Base-by-base conservation (phyloP, 2,329 filamentous ascomycete species). In the Talaromyces sp. region DNA sequence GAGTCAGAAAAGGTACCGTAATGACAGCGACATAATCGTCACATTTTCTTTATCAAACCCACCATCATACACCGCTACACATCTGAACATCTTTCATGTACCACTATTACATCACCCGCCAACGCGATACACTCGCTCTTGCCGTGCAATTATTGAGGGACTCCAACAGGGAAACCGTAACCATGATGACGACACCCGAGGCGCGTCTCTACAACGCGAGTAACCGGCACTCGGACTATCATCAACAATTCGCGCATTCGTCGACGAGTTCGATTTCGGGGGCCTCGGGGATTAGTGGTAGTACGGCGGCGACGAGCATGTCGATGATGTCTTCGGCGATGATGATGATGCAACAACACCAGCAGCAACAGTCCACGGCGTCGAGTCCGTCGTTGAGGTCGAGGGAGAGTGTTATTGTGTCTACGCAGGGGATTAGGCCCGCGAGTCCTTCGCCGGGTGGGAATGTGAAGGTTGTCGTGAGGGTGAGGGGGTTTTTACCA, bases 391-490 rank as follows among this genome's bases (percentile, higher is more conserved):
- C 91, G 29, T 80, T 94, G 72, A 86, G 91, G 67, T 90, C 90
- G 45, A 86, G 88, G 74, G 89, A 92, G 80, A 86, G 86, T 60
- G 86, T 85, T n/a, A 78, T 88, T 45, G 84, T 87, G 29, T 77
- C 85, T 19, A 63, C 73, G 67, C 81, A 54, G 83, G 71, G 81
- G 81, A 70, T 83, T 72, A 74, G 72, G 59, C 69, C 74, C 43
- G 65, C 72, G 7, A 84, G 74, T 62, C 85, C 82, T 83, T 88
- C 73, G 76, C 84, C 68, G 3, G 90, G 88, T 68, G 91, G 90
- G 65, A 95, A 95, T 78, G 91, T 95, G 67, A 86, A 88, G 71
- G 91, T 95, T 31, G 91, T 94, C 34, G 91, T 95, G 67, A 85
- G 91, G 75, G 91, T 94, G 64, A 84, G 91, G 73, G 91, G 87